phyloP scores from a whole-genome alignment of 23 red algal genomes.

The Cyanidioschyzon merolae region DNA sequence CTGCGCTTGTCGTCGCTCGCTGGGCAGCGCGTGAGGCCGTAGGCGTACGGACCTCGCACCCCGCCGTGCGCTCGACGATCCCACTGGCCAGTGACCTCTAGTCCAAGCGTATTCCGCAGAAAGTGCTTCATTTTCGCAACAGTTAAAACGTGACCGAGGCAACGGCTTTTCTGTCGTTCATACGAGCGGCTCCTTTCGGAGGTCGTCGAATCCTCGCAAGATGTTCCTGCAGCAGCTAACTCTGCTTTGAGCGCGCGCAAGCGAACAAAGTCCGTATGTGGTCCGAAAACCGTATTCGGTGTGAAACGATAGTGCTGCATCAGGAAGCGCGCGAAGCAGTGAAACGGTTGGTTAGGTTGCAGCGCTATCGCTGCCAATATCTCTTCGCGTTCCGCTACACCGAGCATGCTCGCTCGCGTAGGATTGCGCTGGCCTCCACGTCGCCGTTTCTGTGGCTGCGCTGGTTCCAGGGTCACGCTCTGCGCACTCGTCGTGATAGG shows the following conservation, averaged over 20 bases:
- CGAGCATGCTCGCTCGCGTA: background rate
- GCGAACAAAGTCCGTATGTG: conserved; percentile 59
- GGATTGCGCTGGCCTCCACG: background rate
- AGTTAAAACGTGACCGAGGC: conserved; percentile 20
- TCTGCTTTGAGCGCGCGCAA: conserved; percentile 80
- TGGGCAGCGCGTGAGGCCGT: conserved; percentile 7
- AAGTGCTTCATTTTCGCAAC: conserved; percentile 21
- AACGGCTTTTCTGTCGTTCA: conserved; percentile 17
- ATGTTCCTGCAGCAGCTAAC: background rate
- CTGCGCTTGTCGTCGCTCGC: too few relatives aligned
- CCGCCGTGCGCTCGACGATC: conserved; percentile 27
- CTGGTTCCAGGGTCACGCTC: background rate
- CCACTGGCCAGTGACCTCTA: conserved; percentile 32
- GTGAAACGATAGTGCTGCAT: conserved; percentile 60
- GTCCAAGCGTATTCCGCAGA: conserved; percentile 12
- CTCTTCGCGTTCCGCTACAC: background rate
- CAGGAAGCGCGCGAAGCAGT: conserved; percentile 51
- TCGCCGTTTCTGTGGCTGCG: background rate
- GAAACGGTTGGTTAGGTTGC: conserved; percentile 32
- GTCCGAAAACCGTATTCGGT: conserved; percentile 46
- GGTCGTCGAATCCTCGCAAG: background rate
- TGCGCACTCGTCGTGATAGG: background rate
- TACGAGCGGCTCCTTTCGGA: background rate
- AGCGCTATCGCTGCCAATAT: background rate
- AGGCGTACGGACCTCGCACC: conserved; percentile 29